These are phyloP conservation scores for Beauveria varroae DNA, from an alignment of 2,329 filamentous ascomycete species.

Conservation along the genomic window DNA sequence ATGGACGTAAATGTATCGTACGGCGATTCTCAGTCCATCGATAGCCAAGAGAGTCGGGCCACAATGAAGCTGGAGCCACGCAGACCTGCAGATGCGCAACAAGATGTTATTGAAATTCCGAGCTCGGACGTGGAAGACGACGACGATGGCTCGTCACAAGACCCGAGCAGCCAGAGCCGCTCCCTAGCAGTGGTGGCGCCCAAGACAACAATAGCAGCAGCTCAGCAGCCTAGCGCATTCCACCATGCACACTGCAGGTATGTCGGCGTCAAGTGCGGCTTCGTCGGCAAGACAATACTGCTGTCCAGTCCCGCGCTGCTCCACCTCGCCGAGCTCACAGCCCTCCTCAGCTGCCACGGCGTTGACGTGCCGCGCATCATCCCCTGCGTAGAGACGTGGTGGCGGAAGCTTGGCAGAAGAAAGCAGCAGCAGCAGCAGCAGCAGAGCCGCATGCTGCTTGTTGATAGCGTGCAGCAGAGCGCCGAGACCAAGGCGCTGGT, in stretches of 20 bases:
- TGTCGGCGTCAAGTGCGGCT: background rate
- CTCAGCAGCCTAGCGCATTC: no score
- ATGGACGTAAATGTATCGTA: background rate
- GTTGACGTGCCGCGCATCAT: slow-evolving; percentile 22
- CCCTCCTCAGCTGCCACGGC: slow-evolving; percentile 35
- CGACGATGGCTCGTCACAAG: background rate
- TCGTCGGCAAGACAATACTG: background rate
- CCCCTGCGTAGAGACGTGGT: slow-evolving; percentile 29
- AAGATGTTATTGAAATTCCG: background rate
- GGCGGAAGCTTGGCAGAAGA: background rate
- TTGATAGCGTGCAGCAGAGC: slow-evolving; percentile 29
- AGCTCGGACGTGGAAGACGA: slow-evolving; percentile 3
- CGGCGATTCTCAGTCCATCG: background rate
- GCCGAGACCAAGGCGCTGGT: slow-evolving; percentile 28
- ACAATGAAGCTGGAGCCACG: background rate
- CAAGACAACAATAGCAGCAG: no score
- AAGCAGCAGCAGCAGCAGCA: background rate
- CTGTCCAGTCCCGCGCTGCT: background rate
- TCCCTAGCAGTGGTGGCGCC: background rate
- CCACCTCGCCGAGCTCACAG: background rate
- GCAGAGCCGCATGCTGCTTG: slow-evolving; percentile 27
- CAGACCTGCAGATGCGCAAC: background rate
- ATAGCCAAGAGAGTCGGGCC: background rate
- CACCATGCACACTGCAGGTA: background rate
- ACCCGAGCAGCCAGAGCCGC: background rate